Evolutionary conservation across 192 early-diverging fungal species (phyloP), one percentile per base, ranked within the genome.

Genomic region (Backusella sp.): DNA sequence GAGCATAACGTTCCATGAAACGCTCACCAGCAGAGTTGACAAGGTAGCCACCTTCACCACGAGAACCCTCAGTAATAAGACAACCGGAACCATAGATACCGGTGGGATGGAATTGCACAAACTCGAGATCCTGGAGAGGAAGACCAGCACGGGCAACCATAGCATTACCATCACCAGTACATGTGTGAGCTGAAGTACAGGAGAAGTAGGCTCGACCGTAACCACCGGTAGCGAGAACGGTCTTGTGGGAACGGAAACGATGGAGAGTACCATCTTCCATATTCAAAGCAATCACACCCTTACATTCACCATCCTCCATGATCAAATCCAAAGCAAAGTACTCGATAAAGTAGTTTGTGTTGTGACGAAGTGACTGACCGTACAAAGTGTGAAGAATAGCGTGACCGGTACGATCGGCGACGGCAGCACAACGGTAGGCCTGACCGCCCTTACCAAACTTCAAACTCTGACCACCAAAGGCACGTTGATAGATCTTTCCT

Each of bases 1-100:
- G 98, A 66, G 98, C 96, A 84, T 99, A 99, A 82, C 97, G 91
- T 88, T 97, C 97, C 98, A 99, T 99, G 89, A 98, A 99, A 79
- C 95, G 93, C 86, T 98, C 98, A 83, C 97, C 97, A 83, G 96
- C 84, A 56, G 91, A 90, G 91, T 99, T 99, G 80, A 99, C 85
- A 78, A 99, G 83, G 83, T 96, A 95, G 70, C 98, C 98, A 80
- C 98, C 96, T 89, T 98, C 98, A 83, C 98, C 97, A 86, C 96
- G 95, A 71, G 94, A 87, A 70, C 85, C 84, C 84, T 99, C 98
- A 21, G 98, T 98, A 83, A 99, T 98, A 75, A 98, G 85, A 80
- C 97, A 98, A 21, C 98, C 98, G 70, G 96, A 94, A 73, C 96
- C 96, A 84, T 99, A 99, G 83, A 99, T 97, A 82, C 98, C 98